These are phyloP conservation scores for Medicago truncatula DNA, from an alignment of 306 rosid genomes.

Conservation along the genomic window MtrunA17r5.0-ANR NC_053049.1:9539001-9539500, in stretches of 20 bases:
- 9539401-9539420: neutral
- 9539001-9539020: too few species aligned
- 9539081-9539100: neutral
- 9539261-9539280: neutral
- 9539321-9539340: too few species aligned
- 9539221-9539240: neutral
- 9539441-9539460: too few species aligned
- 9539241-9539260: neutral
- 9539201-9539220: neutral
- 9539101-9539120: neutral
- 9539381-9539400: neutral
- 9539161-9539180: neutral
- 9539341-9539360: too few species aligned
- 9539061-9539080: neutral
- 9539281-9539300: too few species aligned
- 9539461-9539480: too few species aligned
- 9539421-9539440: neutral
- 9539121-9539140: neutral
- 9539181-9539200: conserved; percentile 1
- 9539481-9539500: too few species aligned
- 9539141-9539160: neutral
- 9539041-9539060: too few species aligned
- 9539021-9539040: too few species aligned
- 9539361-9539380: neutral
- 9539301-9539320: too few species aligned